Percentiles rank a stretch among this genome's conserved stretches.
Conservation (phyloP, 163 green algal species). For the Trebouxia gelatinosa region DNA sequence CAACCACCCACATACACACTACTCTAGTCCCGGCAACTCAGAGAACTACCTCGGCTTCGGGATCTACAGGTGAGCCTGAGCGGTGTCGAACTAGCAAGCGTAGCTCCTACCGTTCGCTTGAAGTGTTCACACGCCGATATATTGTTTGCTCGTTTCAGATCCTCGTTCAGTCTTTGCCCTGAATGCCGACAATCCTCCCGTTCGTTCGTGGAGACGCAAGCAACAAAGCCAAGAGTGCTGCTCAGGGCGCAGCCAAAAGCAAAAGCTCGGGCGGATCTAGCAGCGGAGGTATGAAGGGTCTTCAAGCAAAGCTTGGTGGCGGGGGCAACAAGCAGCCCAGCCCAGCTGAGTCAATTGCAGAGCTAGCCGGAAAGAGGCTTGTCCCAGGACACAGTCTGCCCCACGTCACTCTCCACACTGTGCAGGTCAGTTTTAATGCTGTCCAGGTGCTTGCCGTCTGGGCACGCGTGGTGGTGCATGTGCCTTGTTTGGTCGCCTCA, state of each 20-base stretch:
- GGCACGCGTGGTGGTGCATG: too few species aligned
- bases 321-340: not conserved
- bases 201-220: conserved; percentile 23
- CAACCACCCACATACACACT: not conserved
- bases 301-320: conserved; percentile 5
- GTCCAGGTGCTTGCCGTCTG: not conserved
- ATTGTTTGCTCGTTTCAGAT: conserved; percentile 25
- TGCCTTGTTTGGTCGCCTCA: too few species aligned
- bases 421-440: conserved; percentile 5
- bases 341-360: not conserved
- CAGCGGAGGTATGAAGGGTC: conserved; percentile 17
- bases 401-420: conserved; percentile 19
- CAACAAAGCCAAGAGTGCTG: conserved; percentile 19
- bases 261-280: not conserved
- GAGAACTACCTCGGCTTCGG: not conserved
- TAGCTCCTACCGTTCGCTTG: not conserved
- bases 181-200: conserved; percentile 26
- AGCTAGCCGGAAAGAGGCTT: conserved; percentile 5
- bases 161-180: conserved; percentile 11
- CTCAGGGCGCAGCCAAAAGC: not conserved
- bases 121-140: conserved; percentile 10
- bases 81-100: too few species aligned
- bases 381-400: conserved; percentile 12
- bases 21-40: not conserved
- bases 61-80: not conserved